Evolutionary conservation across 2,329 filamentous ascomycete species (phyloP), one percentile per base, ranked within the genome.

Genomic region (Dactylellina leptospora): DNA sequence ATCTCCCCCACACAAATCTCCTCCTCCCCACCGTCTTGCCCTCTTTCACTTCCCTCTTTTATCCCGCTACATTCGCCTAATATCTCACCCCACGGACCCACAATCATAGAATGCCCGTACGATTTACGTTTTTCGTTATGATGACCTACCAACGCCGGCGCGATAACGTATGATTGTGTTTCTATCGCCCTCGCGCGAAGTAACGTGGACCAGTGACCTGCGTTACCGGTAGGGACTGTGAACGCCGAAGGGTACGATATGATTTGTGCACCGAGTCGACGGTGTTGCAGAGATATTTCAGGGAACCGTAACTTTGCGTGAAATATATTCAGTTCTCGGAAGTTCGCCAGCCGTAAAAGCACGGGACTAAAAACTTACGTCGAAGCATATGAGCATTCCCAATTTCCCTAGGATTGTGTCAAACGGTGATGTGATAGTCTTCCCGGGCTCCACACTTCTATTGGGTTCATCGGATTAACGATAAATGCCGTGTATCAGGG

Each of bases 191-290:
- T 84, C 2, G 91, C 88, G 25, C 90, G 84, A 11, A 97, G 82
- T 4, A 97, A 81, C 1, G 86, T 83, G 77, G 92, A 87, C 93
- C 93, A 97, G 80, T 97, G 93, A 10, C 69, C 69, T 1, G 90
- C 90, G 63, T 83, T 84, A 0, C 93, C 93, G 0, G 93, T 97
- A 0, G 89, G 87, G 0, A 96, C 85, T 0, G 93, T 96, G 78
- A 97, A 97, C 2, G 93, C 93, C 4, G 90, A 93, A 0, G 93
- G 93, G 78, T 93, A 97, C 0, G 91, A 87, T 53, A 97, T 82
- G 58, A 96, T 82, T 74, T 96, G 87, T 1, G 92, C 91, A 20
- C 85, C 83, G 61, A 86, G 85, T 4, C 85, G 81, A 25, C 86
- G 85, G 16, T 96, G 83, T 1, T 86, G 84, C 8, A 95, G 79